Evolutionary conservation across 1,284 basidiomycete genomes (phyloP).

Genomic region (Apiotrichum montevideense): DNA sequence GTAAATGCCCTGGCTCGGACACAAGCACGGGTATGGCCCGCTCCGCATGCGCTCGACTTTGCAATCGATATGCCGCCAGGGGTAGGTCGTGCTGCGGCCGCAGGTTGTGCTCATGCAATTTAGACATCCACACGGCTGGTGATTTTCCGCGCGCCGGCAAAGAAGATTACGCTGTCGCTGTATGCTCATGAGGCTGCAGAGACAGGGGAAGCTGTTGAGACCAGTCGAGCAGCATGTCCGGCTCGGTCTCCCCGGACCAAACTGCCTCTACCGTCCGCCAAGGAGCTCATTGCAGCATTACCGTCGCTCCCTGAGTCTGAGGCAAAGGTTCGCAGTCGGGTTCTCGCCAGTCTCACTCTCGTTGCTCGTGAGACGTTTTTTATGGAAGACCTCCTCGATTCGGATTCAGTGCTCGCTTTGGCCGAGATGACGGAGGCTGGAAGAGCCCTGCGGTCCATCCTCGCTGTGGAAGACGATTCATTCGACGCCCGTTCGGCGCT

Average conservation of each 20-base stretch:
- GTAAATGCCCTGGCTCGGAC: constrained; percentile 12
- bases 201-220: too few relatives aligned
- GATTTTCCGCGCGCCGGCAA: constrained; percentile 6
- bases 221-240: too few relatives aligned
- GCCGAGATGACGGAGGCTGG: neutral
- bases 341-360: neutral
- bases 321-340: neutral
- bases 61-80: constrained; percentile 8
- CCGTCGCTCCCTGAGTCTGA: neutral
- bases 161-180: constrained; percentile 7
- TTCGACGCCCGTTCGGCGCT: neutral
- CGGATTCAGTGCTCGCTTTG: neutral
- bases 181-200: constrained; percentile 2
- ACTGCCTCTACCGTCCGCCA: neutral
- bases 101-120: too few relatives aligned
- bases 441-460: neutral
- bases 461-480: constrained; percentile 1
- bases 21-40: neutral
- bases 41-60: constrained; percentile 7
- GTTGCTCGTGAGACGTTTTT: neutral
- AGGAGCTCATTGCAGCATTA: constrained; percentile 1
- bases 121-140: constrained; percentile 12
- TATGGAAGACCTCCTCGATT: neutral
- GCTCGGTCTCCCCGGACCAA: neutral
- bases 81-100: neutral